A percentile compares a stretch with the other conserved stretches of the same genome.
phyloP scores from a whole-genome alignment of 805 yeast species.

The Barnettozyma vustinii region DNA sequence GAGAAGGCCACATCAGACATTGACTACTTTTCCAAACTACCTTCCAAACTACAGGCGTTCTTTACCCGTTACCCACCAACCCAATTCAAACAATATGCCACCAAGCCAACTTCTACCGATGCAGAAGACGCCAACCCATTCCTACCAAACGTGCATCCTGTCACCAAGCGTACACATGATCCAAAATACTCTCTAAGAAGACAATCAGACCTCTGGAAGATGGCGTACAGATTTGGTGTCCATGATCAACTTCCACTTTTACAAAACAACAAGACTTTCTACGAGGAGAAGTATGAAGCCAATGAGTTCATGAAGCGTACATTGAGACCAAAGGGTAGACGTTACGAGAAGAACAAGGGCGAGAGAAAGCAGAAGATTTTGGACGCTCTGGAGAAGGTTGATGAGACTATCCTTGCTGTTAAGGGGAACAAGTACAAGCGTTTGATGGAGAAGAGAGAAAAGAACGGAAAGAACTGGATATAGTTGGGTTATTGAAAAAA shows the following conservation, averaged over 20 bases:
- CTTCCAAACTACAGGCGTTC: conserved; percentile 63
- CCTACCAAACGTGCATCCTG: conserved; percentile 76
- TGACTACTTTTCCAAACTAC: conserved; percentile 52
- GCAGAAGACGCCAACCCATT: conserved; percentile 83
- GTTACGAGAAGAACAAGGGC: conserved; percentile 65
- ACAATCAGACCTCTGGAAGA: conserved; percentile 76
- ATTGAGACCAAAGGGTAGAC: conserved; percentile 69
- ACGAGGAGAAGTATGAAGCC: conserved; percentile 65
- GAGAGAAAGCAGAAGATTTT: conserved; percentile 55
- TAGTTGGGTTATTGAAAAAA: conserved; percentile 4
- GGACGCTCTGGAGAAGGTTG: conserved; percentile 63
- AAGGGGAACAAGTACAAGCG: conserved; percentile 26
- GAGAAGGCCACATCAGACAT: conserved; percentile 26
- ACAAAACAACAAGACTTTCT: conserved; percentile 53
- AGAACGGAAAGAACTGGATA: conserved; percentile 22
- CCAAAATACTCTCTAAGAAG: conserved; percentile 78
- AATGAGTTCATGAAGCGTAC: conserved; percentile 76
- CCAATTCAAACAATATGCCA: conserved; percentile 63
- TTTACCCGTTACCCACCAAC: conserved; percentile 82
- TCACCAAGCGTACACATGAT: conserved; percentile 70
- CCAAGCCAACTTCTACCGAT: conserved; percentile 55
- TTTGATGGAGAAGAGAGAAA: conserved; percentile 21
- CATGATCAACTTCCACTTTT: conserved; percentile 65
- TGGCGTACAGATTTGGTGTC: conserved; percentile 79
- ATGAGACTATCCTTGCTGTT: conserved; percentile 55